phyloP scores from a whole-genome alignment of 2,329 filamentous ascomycete species.

The Colletotrichum truncatum region DNA sequence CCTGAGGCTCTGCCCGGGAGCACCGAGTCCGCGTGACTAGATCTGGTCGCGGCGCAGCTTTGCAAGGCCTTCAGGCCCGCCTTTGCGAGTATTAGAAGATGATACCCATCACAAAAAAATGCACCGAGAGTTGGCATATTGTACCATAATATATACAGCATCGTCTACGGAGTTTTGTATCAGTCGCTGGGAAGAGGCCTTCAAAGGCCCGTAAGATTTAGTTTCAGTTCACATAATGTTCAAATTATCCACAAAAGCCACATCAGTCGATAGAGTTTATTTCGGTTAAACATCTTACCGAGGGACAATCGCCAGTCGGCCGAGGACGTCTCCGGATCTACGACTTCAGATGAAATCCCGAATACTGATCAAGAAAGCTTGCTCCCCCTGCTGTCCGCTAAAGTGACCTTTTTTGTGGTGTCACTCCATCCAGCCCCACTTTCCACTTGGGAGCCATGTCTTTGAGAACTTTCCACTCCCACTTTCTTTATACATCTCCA shows the following conservation, averaged over 20 bases:
- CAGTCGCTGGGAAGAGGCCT: not conserved
- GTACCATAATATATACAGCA: not conserved
- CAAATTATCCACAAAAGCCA: not conserved
- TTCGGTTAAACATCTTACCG: not conserved
- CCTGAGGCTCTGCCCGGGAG: slow-evolving; percentile 28
- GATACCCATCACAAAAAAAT: not conserved
- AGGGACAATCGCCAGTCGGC: not conserved
- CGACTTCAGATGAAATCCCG: not conserved
- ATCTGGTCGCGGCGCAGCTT: not conserved
- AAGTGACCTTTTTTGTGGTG: no score
- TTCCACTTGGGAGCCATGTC: no score
- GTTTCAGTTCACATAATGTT: not conserved
- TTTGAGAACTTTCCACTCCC: not conserved
- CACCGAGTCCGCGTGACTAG: slow-evolving; percentile 3
- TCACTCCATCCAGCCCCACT: no score
- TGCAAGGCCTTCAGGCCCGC: slow-evolving; percentile 6
- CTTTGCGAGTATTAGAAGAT: not conserved
- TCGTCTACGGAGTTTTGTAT: not conserved
- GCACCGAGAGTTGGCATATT: not conserved
- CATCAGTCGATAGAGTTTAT: not conserved
- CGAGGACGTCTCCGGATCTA: not conserved
- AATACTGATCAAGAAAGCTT: not conserved
- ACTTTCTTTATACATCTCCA: not conserved
- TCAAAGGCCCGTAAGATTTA: not conserved
- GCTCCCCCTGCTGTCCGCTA: not conserved